Evolutionary conservation across 306 rosid species (phyloP), one percentile per base, ranked within the genome.

Genomic region (Sicyos baderoa): DNA sequence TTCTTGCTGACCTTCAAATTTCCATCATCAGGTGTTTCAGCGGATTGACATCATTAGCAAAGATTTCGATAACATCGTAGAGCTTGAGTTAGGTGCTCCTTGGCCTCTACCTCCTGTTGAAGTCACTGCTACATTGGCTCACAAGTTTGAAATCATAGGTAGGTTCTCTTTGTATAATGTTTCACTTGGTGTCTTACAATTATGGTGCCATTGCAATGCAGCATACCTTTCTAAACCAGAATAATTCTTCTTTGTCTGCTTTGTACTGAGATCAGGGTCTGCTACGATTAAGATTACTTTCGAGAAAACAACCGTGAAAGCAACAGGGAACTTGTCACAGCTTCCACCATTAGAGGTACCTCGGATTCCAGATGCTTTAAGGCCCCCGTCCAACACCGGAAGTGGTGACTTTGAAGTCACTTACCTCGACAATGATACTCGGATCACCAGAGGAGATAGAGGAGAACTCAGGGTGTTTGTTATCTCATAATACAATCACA

Each of bases 391-490:
- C 16, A 84, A 93, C 74, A 65, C 48, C 8, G 89, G 97, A 74
- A 85, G 77, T 63, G 91, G 97, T 54, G 97, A 88, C 37, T 93
- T 90, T 81, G 96, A 93, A 79, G 87, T 93, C 64, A 90, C 99
- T 17, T 93, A 85, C 75, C 74, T 88, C 29, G 99, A 88, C 37
- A 12, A 71, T 0, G 89, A 82, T 54, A 89, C 83, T 44, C 89
- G 98, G 48, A 37, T 93, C 74, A 93, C 97, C 17, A 78, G 97
- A 79, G 97, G 98, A 79, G 97, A 93, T 53, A 85, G 86, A 88
- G 82, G 78, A 48, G 98, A 93, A 85, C 90, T 93, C 49, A 85
- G 98, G 81, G 90, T 93, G 62, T 93, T 93, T 80, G 98, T 93
- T 69, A 74, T 88, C 68, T 71, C 98, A 45, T 93, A 79, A 83